Evolutionary conservation across 2,329 filamentous ascomycete genomes (phyloP), one percentile per base, ranked within the genome.

Genomic region (Epichloe sylvatica): DNA sequence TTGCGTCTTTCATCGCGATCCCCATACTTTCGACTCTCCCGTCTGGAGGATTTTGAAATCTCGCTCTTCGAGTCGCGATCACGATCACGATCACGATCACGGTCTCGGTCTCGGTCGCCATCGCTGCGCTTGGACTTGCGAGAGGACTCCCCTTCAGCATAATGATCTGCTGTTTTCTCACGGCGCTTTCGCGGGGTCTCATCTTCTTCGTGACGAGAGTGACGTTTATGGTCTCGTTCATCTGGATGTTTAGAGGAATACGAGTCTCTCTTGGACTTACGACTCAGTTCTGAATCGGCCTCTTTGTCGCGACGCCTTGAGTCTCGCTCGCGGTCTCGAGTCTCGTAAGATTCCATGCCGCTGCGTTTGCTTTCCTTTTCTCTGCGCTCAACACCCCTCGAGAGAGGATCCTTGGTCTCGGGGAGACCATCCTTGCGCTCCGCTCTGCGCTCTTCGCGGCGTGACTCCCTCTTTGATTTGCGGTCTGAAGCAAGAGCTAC

Each of bases 121-220:
- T 63, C 57, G 46, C 59, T 54, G 49, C 54, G 59, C 21, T 52
- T 52, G 11, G 47, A 53, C 39, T 49, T 57, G 43, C 52, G 55
- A 47, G 51, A 51, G 6, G 53, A 55, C 30, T 54, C 53, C 44
- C 46, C 54, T 36, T 60, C 62, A 49, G 53, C 52, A 38, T 58
- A 53, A 42, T 56, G 49, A 47, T 59, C 57, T 46, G 53, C 46
- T 44, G 54, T 53, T 47, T 58, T 56, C 49, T 64, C 62, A n/a
- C 56, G 58, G 46, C 57, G 59, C 54, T 63, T 62, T 44, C 52
- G 57, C 5, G 57, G 53, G 41, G 54, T 54, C 49, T 62, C 59
- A 38, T 65, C 59, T 46, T 67, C 64, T 49, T 66, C 59, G 51
- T 62, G 49, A 55, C 59, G 59, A 49, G 62, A 60, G 48, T 63